Base-by-base conservation (phyloP, 352 stramenopile genomes). In the Pythium chondricola region DNA sequence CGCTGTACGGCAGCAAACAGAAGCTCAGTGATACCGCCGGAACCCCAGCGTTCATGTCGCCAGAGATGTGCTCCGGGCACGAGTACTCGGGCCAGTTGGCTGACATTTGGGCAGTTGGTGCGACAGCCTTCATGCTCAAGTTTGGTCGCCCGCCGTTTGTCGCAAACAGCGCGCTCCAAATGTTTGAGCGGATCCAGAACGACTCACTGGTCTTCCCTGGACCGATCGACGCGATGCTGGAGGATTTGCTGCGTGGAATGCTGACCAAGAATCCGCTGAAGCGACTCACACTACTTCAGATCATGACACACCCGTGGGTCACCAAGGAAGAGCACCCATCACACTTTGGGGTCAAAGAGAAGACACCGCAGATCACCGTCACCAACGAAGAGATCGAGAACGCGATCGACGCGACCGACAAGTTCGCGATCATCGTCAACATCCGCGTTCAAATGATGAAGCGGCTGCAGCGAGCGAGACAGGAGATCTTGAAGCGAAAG, bases 11-110 rank as follows among this genome's bases (percentile, higher is more conserved):
- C 3, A 88, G 74, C 41, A 88, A 88, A 35, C 73, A 90, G 52
- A 85, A 87, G 53, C 65, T 94, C 24, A 61, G 61, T 11, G 80
- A 88, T 38, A 89, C 83, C 6, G 85, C 70, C 1, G 91, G 91
- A 2, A 97, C 89, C 0, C 88, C 88, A 10, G 87, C 88, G 4
- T 97, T 97, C 51, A 95, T 97, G 85, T 88, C 86, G 0, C 91
- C 91, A 2, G 91, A 97, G 60, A 93, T 97, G 67, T 97, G 86
- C 54, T 83, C 76, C 0, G 80, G 69, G 0, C 73, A 84, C n/a
- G 80, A 86, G 20, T 84, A 88, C 51, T 88, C 75, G 0, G 91
- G 88, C 5, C 83, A 94, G 29, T 53, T 95, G 6, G 91, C 86
- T 0, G 91, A 97, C 56, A 78, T 97, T 26, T 97, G 89, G 86